A percentile compares a stretch with the other conserved stretches of the same genome.
phyloP scores from a whole-genome alignment of 176 grass and related monocot genomes.

The Paspalum notatum region DNA sequence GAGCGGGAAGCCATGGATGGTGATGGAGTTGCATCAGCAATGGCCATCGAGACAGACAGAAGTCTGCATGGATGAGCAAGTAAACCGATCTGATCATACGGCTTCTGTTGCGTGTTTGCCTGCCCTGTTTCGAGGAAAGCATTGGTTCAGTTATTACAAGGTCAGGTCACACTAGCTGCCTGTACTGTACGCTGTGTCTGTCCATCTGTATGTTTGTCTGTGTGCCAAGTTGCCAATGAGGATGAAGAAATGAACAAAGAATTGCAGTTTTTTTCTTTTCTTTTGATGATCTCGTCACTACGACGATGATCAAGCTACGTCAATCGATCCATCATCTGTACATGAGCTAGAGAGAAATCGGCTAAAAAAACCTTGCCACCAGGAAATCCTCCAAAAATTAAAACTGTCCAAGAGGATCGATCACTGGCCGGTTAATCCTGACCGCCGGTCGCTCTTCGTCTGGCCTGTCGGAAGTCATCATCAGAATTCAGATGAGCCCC shows the following conservation, averaged over 20 bases:
- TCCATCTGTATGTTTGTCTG: too few species aligned
- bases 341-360: conserved; percentile 19
- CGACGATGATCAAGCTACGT: background rate
- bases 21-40: too few species aligned
- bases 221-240: background rate
- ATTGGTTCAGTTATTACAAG: background rate
- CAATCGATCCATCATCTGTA: conserved; percentile 31
- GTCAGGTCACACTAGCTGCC: background rate
- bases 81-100: background rate
- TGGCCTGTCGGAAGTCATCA: too few species aligned
- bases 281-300: background rate
- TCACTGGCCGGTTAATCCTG: conserved; percentile 34
- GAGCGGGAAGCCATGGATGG: too few species aligned
- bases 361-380: background rate
- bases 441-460: background rate
- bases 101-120: background rate
- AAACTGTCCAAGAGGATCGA: conserved; percentile 26
- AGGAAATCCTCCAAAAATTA: conserved; percentile 2
- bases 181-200: background rate
- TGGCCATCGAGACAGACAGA: too few species aligned
- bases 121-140: conserved; percentile 11
- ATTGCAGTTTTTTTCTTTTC: background rate
- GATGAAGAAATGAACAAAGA: background rate
- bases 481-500: conserved; percentile 52
- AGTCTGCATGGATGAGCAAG: background rate